Conservation (phyloP, 305 asterid genomes). For the Salvia sclarea region DNA sequence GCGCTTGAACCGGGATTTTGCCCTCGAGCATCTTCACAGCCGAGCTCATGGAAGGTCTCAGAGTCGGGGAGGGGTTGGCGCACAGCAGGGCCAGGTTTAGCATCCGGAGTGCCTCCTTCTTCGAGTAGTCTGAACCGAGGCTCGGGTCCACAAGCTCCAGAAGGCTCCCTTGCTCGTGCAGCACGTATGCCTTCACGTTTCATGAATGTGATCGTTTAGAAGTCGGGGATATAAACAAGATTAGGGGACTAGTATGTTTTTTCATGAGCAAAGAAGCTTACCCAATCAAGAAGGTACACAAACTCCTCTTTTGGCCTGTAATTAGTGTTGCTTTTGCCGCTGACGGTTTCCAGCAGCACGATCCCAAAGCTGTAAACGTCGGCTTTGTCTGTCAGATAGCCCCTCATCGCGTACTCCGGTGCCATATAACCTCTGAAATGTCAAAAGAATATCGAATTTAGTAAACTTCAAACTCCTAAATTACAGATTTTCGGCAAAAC, state of each 20-base stretch:
- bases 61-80: slow-evolving; percentile 89
- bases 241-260: not conserved
- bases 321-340: slow-evolving; percentile 87
- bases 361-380: slow-evolving; percentile 92
- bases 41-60: slow-evolving; percentile 81
- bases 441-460: not conserved
- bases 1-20: slow-evolving; percentile 68
- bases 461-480: not conserved
- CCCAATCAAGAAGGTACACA: slow-evolving; percentile 95
- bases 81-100: slow-evolving; percentile 64
- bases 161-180: slow-evolving; percentile 88
- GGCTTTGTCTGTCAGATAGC: slow-evolving; percentile 89
- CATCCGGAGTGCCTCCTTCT: slow-evolving; percentile 70
- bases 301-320: slow-evolving; percentile 86
- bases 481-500: not conserved
- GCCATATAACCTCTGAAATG: slow-evolving; percentile 87
- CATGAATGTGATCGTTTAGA: not conserved
- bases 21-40: slow-evolving; percentile 89
- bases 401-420: slow-evolving; percentile 95
- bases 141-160: slow-evolving; percentile 83
- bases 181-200: slow-evolving; percentile 74
- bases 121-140: slow-evolving; percentile 59
- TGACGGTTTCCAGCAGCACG: slow-evolving; percentile 79
- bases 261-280: slow-evolving; percentile 35
- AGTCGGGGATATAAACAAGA: not conserved